Conservation (phyloP, 108 stramenopile genomes). For the Cyclostephanos tholiformis region DNA sequence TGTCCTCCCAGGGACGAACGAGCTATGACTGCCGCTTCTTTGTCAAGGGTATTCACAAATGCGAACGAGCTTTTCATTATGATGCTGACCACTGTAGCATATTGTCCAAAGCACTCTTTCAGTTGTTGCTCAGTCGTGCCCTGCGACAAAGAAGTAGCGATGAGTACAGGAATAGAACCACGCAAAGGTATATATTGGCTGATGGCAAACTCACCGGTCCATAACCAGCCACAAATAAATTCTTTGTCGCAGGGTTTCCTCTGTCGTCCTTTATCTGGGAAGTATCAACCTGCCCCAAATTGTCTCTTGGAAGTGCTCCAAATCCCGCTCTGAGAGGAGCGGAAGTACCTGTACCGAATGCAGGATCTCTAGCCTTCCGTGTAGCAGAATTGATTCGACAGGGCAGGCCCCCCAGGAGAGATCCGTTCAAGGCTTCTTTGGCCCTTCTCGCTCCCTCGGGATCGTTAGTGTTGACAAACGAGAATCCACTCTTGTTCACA, state of each 20-base stretch:
- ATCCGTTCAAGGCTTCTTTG: constrained; percentile 75
- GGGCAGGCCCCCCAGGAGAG: constrained; percentile 76
- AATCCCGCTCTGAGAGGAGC: constrained; percentile 5
- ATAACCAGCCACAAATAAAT: constrained; percentile 88
- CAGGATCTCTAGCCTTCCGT: constrained; percentile 60
- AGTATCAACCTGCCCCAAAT: constrained; percentile 49
- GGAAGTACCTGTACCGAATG: constrained; percentile 8
- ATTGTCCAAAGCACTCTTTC: constrained; percentile 61
- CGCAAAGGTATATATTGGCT: neutral
- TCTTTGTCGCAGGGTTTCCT: constrained; percentile 88
- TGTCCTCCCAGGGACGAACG: constrained; percentile 66
- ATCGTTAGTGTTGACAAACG: constrained; percentile 85
- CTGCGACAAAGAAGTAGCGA: constrained; percentile 5
- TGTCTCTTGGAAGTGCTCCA: constrained; percentile 43
- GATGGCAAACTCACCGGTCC: constrained; percentile 48
- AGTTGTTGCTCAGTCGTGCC: constrained; percentile 79
- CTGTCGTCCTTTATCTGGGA: constrained; percentile 72
- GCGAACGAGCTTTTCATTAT: constrained; percentile 78
- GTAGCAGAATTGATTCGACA: constrained; percentile 81
- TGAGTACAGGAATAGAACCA: neutral
- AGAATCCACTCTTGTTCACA: constrained; percentile 76
- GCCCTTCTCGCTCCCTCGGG: constrained; percentile 72
- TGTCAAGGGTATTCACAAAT: constrained; percentile 80
- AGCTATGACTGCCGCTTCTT: constrained; percentile 63
- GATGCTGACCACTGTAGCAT: constrained; percentile 68